Conservation (phyloP, 31 red algal genomes). For the Odonthalia washingtoniensis region DNA sequence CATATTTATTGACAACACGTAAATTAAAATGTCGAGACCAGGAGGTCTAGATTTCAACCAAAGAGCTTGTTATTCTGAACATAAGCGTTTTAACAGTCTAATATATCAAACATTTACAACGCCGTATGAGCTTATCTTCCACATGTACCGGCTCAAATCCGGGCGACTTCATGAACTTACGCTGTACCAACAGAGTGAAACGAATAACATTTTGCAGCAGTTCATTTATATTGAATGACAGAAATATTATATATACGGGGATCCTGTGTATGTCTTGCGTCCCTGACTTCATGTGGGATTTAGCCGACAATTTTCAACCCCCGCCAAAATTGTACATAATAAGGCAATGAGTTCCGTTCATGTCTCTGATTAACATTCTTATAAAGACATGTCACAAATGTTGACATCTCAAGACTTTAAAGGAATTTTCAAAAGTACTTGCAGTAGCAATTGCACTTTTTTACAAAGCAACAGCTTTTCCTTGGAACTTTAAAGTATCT, state of each 20-base stretch:
- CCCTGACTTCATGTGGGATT: background rate
- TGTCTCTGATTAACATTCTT: background rate
- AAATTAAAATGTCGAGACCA: conserved; percentile 17
- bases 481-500: background rate
- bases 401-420: background rate
- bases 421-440: background rate
- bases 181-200: background rate
- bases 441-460: background rate
- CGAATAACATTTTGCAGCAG: background rate
- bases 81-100: conserved; percentile 19
- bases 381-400: background rate
- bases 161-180: background rate
- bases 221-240: background rate
- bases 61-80: background rate
- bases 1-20: conserved; percentile 5
- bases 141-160: background rate
- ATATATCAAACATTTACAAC: conserved; percentile 19
- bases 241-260: background rate
- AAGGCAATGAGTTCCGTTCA: background rate
- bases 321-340: background rate
- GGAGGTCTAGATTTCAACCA: background rate
- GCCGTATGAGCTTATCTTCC: background rate
- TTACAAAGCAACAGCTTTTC: background rate
- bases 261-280: background rate
- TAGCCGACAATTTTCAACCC: background rate